Conservation (phyloP, 768 basidiomycete genomes). For the Leccinum aurantiacum region DNA sequence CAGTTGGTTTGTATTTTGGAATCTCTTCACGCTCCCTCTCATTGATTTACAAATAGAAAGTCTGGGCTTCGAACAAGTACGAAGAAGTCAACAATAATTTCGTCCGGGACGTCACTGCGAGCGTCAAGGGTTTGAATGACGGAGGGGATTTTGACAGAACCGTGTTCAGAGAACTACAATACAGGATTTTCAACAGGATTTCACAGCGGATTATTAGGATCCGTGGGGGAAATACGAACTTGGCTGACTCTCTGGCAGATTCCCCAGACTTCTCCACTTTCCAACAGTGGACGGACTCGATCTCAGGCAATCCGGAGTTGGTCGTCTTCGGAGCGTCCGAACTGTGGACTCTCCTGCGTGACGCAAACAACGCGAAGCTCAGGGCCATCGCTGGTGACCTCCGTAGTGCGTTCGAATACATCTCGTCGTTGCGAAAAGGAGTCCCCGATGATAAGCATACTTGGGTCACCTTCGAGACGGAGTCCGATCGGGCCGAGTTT, state of each 20-base stretch:
- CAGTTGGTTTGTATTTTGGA: neutral
- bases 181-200: slow-evolving; percentile 1
- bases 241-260: slow-evolving; percentile 1
- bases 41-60: slow-evolving; percentile 2
- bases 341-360: slow-evolving; percentile 6
- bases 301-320: neutral
- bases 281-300: slow-evolving; percentile 4
- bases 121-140: slow-evolving; percentile 8
- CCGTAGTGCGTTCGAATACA: slow-evolving; percentile 4
- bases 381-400: slow-evolving; percentile 5
- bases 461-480: slow-evolving; percentile 4
- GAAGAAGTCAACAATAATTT: slow-evolving; percentile 8
- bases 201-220: slow-evolving; percentile 9
- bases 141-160: slow-evolving; percentile 4
- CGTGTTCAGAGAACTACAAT: slow-evolving; percentile 2
- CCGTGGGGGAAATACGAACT: slow-evolving; percentile 1
- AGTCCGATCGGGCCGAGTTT: slow-evolving; percentile 3
- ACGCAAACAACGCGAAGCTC: slow-evolving; percentile 1
- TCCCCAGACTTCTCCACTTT: slow-evolving; percentile 3
- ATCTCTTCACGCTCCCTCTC: no score
- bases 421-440: neutral
- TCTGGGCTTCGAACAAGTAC: slow-evolving; percentile 11
- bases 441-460: slow-evolving; percentile 3
- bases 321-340: neutral
- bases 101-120: slow-evolving; percentile 6